Evolutionary conservation across 345 rosid genomes (phyloP).

Genomic region (Stellera chamaejasme): DNA sequence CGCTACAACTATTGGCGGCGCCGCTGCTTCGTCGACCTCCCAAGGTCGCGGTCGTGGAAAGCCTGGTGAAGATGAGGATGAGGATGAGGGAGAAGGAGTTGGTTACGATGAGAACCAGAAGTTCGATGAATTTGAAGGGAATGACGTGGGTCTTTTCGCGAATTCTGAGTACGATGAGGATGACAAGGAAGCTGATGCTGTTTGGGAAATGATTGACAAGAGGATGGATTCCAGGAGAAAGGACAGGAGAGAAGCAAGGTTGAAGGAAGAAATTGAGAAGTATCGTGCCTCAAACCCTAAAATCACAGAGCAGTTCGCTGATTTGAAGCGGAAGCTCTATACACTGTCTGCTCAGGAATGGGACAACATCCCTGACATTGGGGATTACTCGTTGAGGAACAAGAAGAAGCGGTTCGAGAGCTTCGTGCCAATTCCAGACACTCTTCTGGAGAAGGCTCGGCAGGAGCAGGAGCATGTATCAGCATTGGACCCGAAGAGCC

Average conservation of each 20-base stretch:
- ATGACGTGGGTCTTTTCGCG: constrained; percentile 91
- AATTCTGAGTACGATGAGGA: constrained; percentile 90
- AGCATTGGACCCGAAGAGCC: constrained; percentile 88
- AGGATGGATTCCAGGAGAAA: constrained; percentile 91
- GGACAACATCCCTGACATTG: constrained; percentile 91
- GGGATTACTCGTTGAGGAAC: constrained; percentile 77
- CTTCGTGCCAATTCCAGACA: constrained; percentile 83
- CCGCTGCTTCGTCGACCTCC: constrained; percentile 33
- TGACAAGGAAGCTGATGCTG: constrained; percentile 90
- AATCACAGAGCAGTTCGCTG: constrained; percentile 87
- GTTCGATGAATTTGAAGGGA: constrained; percentile 95
- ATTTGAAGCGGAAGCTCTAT: constrained; percentile 77
- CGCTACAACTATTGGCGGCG: constrained; percentile 46
- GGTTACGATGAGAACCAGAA: constrained; percentile 93
- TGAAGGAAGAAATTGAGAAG: constrained; percentile 86
- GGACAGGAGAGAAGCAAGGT: constrained; percentile 74
- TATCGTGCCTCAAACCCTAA: constrained; percentile 89
- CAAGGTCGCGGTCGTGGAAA: constrained; percentile 67
- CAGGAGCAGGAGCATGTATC: constrained; percentile 91
- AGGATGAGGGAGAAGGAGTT: constrained; percentile 80
- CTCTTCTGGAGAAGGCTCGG: constrained; percentile 88
- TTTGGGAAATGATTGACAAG: constrained; percentile 86
- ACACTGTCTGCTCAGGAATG: constrained; percentile 65
- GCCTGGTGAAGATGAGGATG: constrained; percentile 67
- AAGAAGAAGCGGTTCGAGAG: constrained; percentile 93